A percentile compares a stretch with the other conserved stretches of the same genome.
phyloP scores from a whole-genome alignment of 169 alveolate species.

The Plasmodium knowlesi region DNA sequence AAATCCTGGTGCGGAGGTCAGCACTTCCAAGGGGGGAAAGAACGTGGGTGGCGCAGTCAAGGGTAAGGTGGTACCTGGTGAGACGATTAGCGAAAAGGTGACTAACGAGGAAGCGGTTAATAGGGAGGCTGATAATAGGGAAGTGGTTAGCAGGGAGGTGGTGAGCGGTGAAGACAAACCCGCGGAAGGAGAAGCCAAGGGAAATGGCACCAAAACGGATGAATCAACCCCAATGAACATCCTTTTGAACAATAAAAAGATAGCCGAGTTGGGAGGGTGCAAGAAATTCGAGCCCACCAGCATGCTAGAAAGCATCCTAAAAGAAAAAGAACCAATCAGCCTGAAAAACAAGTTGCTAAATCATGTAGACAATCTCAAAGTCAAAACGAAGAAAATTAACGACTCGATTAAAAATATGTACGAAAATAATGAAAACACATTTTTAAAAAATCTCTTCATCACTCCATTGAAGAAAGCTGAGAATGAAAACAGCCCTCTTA shows the following conservation, averaged over 20 bases:
- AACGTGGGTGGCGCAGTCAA: background rate
- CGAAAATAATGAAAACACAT: slow-evolving; percentile 41
- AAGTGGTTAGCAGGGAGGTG: background rate
- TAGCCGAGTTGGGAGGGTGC: background rate
- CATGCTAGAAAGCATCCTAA: slow-evolving; percentile 8
- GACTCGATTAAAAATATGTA: slow-evolving; percentile 71
- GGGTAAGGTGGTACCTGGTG: background rate
- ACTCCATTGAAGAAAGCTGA: slow-evolving; percentile 3
- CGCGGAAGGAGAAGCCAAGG: background rate
- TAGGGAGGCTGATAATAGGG: background rate
- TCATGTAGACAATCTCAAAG: slow-evolving; percentile 67
- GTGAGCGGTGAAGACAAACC: background rate
- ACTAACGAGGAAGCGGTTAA: background rate
- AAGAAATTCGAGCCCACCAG: background rate
- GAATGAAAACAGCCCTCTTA: background rate
- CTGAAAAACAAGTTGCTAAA: slow-evolving; percentile 34
- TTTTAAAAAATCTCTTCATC: slow-evolving; percentile 47
- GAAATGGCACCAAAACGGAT: background rate
- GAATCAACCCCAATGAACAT: background rate
- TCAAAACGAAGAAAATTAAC: slow-evolving; percentile 51
- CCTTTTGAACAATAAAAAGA: background rate
- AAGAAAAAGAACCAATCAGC: slow-evolving; percentile 9
- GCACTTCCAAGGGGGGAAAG: background rate
- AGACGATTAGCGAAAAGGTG: background rate
- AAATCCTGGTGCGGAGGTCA: background rate